Base-by-base conservation (phyloP, 495 filamentous ascomycete genomes). In the Opeltia flavorubescens region DNA sequence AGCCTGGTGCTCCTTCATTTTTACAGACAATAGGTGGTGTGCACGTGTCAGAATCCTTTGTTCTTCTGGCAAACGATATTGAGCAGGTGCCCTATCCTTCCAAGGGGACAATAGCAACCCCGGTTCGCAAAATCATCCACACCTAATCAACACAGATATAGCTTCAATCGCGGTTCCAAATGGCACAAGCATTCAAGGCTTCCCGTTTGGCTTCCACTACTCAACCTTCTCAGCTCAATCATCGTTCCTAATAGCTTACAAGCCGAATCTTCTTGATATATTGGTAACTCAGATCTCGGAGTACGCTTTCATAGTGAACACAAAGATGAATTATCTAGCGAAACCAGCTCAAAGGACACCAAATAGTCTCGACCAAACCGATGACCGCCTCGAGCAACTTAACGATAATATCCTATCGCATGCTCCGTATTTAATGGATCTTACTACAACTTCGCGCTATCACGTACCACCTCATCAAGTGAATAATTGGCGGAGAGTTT, bases 401-500 rank as follows among this genome's bases (percentile, higher is more conserved):
- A 66, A 58, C 34, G 64, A 73, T 45, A 56, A 68, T 31, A 61
- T 73, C 13, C 64, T 74, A 24, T 67, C 71, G 15, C 50, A 59
- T 11, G 63, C 69, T 36, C 71, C 71, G 17, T 74, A 70, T 34
- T 42, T 28, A 65, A 41, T 41, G 38, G 38, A 41, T 12, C 63
- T 47, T 62, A 69, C 60, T 57, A 60, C 45, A 64, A 66, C 45
- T 67, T 66, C 50, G 62, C 59, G 44, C 60, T 29, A 30, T 20
- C 23, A 27, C 15, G 4, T 65, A 17, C 62, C 61, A 24, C 48
- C 54, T 27, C 62, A 64, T 28, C 61, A 63, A 45, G 54, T 62
- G 38, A 65, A 63, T 51, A 66, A 71, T 53, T 75, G 71, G 71
- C 57, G 63, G 59, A 62, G 67, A 43, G 65, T 65, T 8, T 52